Evolutionary conservation across 1,284 basidiomycete genomes (phyloP), one percentile per base, ranked within the genome.

Genomic region (Sparassis latifolia): DNA sequence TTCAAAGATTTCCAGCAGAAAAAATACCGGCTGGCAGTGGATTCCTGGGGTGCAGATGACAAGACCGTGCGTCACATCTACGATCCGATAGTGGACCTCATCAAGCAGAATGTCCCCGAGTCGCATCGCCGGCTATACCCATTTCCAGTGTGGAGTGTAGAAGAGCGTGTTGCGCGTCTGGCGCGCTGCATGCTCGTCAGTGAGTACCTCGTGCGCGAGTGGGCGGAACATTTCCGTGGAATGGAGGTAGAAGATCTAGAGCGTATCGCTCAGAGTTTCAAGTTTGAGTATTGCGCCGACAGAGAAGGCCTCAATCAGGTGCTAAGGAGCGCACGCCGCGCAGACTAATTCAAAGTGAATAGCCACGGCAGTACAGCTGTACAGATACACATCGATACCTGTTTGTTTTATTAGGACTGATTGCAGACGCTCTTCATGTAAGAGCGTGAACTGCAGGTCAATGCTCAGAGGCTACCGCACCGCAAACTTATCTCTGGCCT

Each of bases 41-140:
- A 87, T 60, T 73, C 79, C 10, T 86, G 84, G 84, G 84, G 84
- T 12, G 71, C 78, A 4, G 78, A 82, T 58, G 74, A 73, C 51
- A 60, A 67, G 40, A 55, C 61, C 38, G 73, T 86, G 48, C 67
- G 70, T 46, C 60, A 73, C 52, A 60, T 80, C 44, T 86, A 84
- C 64, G 60, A 77, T 46, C 83, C 83, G 4, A 62, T 86, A 53
- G 67, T 77, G 52, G 63, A 80, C 45, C 79, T 80, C 66, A 67
- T 85, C 55, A 60, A 68, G 48, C 57, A 74, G 37, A 74, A 79
- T 51, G 68, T 81, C 10, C 67, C 71, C 43, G 57, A 55, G 43
- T 66, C 68, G 55, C 67, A 72, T 61, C 75, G 67, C 49, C 59
- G 61, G 20, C 64, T 79, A n/a, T 80, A 80, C 59, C 78, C 78